Evolutionary conservation across 495 filamentous ascomycete species (phyloP).

Genomic region (Aspergillus baeticus): DNA sequence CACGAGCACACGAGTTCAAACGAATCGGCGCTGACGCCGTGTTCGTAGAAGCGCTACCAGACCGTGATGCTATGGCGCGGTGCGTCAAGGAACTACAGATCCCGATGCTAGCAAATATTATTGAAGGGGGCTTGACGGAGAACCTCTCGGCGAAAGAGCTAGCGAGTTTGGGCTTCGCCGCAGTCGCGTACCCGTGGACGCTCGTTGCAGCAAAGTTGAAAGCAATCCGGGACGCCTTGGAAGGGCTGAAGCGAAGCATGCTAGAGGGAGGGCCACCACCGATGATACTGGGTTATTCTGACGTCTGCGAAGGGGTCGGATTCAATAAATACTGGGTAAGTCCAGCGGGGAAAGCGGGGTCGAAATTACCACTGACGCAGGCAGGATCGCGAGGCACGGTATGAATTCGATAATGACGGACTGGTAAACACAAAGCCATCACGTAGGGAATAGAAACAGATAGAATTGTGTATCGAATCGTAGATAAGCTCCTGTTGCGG

Average conservation of each 20-base stretch:
- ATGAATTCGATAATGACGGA: slow-evolving; percentile 19
- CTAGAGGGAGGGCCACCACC: slow-evolving; percentile 30
- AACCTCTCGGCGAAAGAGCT: slow-evolving; percentile 40
- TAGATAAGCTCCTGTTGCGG: too few relatives aligned
- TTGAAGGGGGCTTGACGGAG: slow-evolving; percentile 43
- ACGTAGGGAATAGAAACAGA: background rate
- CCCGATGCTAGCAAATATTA: slow-evolving; percentile 43
- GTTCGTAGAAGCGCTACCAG: slow-evolving; percentile 42
- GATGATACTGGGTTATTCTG: slow-evolving; percentile 33
- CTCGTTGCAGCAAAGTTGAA: slow-evolving; percentile 42
- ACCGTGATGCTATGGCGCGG: slow-evolving; percentile 35
- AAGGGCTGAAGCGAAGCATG: slow-evolving; percentile 36
- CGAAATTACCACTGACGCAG: background rate
- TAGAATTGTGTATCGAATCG: background rate
- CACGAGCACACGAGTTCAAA: slow-evolving; percentile 35
- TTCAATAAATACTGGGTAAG: slow-evolving; percentile 43
- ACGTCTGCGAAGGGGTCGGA: slow-evolving; percentile 41
- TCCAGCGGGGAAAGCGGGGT: background rate
- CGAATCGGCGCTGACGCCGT: slow-evolving; percentile 37
- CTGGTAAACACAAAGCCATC: slow-evolving; percentile 1
- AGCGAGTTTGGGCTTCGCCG: slow-evolving; percentile 34
- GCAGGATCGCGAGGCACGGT: slow-evolving; percentile 24
- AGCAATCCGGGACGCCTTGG: slow-evolving; percentile 35
- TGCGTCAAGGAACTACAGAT: slow-evolving; percentile 33
- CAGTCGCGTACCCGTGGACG: slow-evolving; percentile 43